Percentiles rank a stretch among this genome's conserved stretches.
Conservation (phyloP, 2,329 filamentous ascomycete genomes). For the Cladosporium phlei region DNA sequence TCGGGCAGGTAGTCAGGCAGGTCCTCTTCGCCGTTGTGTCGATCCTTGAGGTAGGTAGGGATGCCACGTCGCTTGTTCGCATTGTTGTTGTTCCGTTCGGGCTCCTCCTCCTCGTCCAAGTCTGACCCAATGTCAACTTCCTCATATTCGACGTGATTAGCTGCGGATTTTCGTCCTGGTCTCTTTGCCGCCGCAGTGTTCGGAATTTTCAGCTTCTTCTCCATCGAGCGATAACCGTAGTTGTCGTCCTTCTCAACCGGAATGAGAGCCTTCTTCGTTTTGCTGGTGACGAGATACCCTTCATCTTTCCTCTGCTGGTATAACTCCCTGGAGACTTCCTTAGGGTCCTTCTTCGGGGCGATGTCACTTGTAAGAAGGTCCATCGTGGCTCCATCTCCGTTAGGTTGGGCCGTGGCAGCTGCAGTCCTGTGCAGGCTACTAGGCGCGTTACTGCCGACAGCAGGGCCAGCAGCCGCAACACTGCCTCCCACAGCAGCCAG, state of each 20-base stretch:
- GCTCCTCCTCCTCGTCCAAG: slow-evolving; percentile 33
- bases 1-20: slow-evolving; percentile 41
- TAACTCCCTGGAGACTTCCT: slow-evolving; percentile 33
- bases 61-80: slow-evolving; percentile 19
- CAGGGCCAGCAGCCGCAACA: slow-evolving; percentile 17
- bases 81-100: background rate
- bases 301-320: slow-evolving; percentile 34
- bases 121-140: slow-evolving; percentile 45
- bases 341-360: slow-evolving; percentile 26
- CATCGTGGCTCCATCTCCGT: slow-evolving; percentile 10
- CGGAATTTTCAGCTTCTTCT: slow-evolving; percentile 15
- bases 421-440: background rate
- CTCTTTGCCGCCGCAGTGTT: slow-evolving; percentile 2
- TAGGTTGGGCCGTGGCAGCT: background rate
- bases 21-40: slow-evolving; percentile 36
- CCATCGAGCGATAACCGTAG: slow-evolving; percentile 31
- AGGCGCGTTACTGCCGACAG: background rate
- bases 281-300: slow-evolving; percentile 26
- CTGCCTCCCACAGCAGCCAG: slow-evolving; percentile 15
- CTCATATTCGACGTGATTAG: slow-evolving; percentile 34
- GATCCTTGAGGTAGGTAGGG: slow-evolving; percentile 39
- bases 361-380: slow-evolving; percentile 31
- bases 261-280: slow-evolving; percentile 29
- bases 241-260: slow-evolving; percentile 31
- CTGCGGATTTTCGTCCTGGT: slow-evolving; percentile 17